phyloP scores from a whole-genome alignment of 1,284 basidiomycete genomes.

The Sanghuangporus weigelae region DNA sequence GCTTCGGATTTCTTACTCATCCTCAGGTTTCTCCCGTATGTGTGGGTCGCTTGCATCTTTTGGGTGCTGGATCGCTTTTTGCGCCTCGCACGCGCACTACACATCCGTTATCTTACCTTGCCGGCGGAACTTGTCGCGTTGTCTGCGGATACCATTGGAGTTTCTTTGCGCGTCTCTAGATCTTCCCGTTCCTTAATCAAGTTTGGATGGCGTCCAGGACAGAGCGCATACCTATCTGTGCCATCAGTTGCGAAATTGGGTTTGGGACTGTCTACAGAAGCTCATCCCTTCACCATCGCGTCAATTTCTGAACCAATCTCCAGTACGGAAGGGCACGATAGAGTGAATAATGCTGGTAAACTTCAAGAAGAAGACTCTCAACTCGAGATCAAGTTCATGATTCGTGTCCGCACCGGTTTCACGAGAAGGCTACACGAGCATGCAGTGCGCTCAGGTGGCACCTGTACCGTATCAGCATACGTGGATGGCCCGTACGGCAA shows the following conservation, averaged over 20 bases:
- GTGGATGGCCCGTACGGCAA: constrained; percentile 37
- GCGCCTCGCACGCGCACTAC: constrained; percentile 28
- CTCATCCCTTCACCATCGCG: constrained; percentile 41
- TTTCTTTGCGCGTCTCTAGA: constrained; percentile 28
- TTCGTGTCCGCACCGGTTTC: constrained; percentile 35
- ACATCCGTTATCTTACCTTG: constrained; percentile 1
- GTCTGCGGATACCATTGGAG: constrained; percentile 37
- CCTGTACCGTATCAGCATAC: constrained; percentile 25
- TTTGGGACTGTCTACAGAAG: constrained; percentile 30
- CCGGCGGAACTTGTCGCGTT: constrained; percentile 34
- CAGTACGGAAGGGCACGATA: constrained; percentile 12
- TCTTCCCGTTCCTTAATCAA: background rate
- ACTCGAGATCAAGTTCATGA: constrained; percentile 31
- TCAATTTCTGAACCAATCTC: constrained; percentile 27
- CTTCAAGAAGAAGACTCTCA: constrained; percentile 22
- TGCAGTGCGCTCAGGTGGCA: constrained; percentile 20
- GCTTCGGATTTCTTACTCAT: background rate
- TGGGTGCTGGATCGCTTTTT: constrained; percentile 43
- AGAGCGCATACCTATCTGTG: constrained; percentile 40
- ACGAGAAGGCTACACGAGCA: constrained; percentile 27
- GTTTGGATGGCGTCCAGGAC: constrained; percentile 38
- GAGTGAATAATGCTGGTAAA: background rate
- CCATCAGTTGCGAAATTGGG: constrained; percentile 28
- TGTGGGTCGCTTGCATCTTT: constrained; percentile 38
- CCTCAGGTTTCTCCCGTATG: constrained; percentile 28